These are phyloP conservation scores for Tolypocladium amazonense DNA, from an alignment of 2,329 filamentous ascomycete species.

Conservation along the genomic window DNA sequence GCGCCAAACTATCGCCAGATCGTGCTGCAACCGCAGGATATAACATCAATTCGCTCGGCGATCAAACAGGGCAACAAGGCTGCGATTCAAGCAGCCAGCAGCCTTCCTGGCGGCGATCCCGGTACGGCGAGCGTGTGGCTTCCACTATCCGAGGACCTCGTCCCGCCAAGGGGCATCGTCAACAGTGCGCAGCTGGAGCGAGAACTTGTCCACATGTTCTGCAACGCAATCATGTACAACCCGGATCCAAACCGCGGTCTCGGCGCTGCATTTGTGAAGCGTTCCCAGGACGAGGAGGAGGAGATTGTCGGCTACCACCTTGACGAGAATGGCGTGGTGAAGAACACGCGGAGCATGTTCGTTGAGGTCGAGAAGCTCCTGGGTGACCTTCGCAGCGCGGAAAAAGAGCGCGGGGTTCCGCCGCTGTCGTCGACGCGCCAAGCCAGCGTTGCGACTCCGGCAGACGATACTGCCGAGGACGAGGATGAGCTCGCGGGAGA, in stretches of 20 bases:
- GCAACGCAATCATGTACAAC: slow-evolving; percentile 98
- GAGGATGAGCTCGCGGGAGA: slow-evolving; percentile 37
- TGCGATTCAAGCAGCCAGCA: slow-evolving; percentile 48
- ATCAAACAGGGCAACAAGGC: slow-evolving; percentile 63
- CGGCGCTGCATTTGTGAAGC: slow-evolving; percentile 47
- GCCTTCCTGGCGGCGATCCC: slow-evolving; percentile 49
- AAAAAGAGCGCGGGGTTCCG: slow-evolving; percentile 39
- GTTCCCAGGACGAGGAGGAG: slow-evolving; percentile 31
- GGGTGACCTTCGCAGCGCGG: slow-evolving; percentile 63
- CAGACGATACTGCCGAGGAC: slow-evolving; percentile 37
- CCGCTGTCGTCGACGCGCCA: slow-evolving; percentile 21
- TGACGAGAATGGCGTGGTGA: slow-evolving; percentile 78
- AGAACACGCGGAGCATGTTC: slow-evolving; percentile 83
- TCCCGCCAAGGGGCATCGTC: slow-evolving; percentile 82
- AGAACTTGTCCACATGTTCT: slow-evolving; percentile 92
- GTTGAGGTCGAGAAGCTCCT: slow-evolving; percentile 74
- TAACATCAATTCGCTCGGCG: slow-evolving; percentile 66
- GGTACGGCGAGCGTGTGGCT: slow-evolving; percentile 49
- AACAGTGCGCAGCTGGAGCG: slow-evolving; percentile 89
- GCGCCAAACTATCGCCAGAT: slow-evolving; percentile 67
- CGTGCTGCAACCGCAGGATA: slow-evolving; percentile 64
- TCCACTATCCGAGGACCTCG: slow-evolving; percentile 62
- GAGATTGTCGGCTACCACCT: slow-evolving; percentile 50
- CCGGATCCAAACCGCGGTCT: slow-evolving; percentile 66
- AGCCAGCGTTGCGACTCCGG: slow-evolving; percentile 27